Conservation (phyloP, 169 alveolate genomes). For the Plasmodium vinckei region DNA sequence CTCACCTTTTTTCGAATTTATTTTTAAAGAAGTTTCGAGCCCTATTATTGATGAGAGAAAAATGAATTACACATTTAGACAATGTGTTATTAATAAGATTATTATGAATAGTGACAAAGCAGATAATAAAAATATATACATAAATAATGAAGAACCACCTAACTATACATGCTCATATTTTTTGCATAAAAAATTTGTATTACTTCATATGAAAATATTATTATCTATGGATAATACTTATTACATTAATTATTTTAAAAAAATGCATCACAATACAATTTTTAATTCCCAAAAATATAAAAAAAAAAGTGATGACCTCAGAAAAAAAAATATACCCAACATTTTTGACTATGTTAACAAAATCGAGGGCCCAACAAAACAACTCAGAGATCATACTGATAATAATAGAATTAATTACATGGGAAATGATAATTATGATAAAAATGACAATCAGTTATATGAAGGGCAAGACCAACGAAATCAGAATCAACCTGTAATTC, state of each 20-base stretch:
- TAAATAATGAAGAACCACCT: neutral
- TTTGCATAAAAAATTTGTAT: slow-evolving; percentile 56
- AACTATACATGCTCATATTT: slow-evolving; percentile 50
- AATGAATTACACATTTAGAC: slow-evolving; percentile 61
- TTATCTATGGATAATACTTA: slow-evolving; percentile 19
- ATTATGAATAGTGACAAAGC: neutral
- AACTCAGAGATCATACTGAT: too few species aligned
- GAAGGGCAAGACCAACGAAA: too few species aligned
- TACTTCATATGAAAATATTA: slow-evolving; percentile 59
- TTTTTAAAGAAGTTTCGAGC: slow-evolving; percentile 56
- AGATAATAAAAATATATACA: neutral
- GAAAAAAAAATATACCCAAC: neutral
- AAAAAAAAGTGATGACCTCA: neutral
- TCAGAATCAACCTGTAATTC: too few species aligned
- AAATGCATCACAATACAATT: neutral
- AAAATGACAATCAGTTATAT: too few species aligned
- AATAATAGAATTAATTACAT: too few species aligned
- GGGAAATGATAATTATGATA: too few species aligned
- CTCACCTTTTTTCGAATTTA: slow-evolving; percentile 64
- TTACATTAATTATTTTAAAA: slow-evolving; percentile 3
- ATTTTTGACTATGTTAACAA: neutral
- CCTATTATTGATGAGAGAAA: slow-evolving; percentile 74
- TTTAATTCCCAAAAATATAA: neutral
- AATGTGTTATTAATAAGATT: slow-evolving; percentile 35
- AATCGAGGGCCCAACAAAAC: too few species aligned